Evolutionary conservation across 2,329 filamentous ascomycete species (phyloP), one percentile per base, ranked within the genome.

Genomic region (Fusarium praegraminearum): DNA sequence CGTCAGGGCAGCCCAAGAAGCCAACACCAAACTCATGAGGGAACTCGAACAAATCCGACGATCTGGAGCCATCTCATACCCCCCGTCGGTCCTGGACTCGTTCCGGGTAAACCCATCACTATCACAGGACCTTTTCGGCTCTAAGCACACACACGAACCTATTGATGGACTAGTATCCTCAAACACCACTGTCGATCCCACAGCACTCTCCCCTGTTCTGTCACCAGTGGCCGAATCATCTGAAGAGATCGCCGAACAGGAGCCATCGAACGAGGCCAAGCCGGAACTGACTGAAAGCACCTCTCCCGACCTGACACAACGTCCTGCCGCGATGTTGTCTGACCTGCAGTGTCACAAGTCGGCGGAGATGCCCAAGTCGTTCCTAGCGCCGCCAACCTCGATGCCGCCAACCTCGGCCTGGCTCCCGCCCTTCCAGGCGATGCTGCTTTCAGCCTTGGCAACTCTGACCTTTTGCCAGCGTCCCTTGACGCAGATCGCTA

Each of bases 301-400:
- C 84, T 87, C 91, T 83, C 87, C 92, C 89, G 93, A 97, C 88
- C 84, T 89, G 96, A 96, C 94, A 98, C 96, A 98, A 98, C 94
- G 97, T 97, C 94, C 96, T 98, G 96, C 96, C 87, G 96, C 88
- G 94, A 91, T 98, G 95, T 98, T 98, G 96, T 98, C 91, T 81
- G 96, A 97, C 96, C 96, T 97, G 96, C 96, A 92, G 96, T 99
- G 96, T 98, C 96, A 91, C 95, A 94, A 89, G 91, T 95, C 92
- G 91, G 88, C 84, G 86, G 87, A 87, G 82, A 84, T 83, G 80
- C 81, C 83, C 76, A 80, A 78, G 79, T 79, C 80, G 75, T 83
- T 81, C 78, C 77, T 72, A 78, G 78, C 76, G 75, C 83, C 80
- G 71, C 83, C 76, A 78, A 82, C 80, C 76, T 77, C 60, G 70